Conservation (phyloP, 2,329 filamentous ascomycete genomes). For the Dendryphion nanum region DNA sequence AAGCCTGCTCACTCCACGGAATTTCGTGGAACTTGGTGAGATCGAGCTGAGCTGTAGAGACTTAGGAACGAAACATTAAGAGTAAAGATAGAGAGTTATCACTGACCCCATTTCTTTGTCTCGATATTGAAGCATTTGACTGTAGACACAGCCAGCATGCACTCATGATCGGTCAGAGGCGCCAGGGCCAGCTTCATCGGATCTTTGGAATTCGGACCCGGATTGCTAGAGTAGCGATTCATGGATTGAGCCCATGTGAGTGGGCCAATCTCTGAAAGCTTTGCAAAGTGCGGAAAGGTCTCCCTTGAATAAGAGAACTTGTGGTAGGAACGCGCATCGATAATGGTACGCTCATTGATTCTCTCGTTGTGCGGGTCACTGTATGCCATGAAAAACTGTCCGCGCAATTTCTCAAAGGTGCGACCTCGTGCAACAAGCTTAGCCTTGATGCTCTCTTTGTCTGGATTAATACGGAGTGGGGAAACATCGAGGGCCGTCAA, state of each 20-base stretch:
- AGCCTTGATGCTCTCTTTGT: conserved; percentile 35
- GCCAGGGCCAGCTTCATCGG: conserved; percentile 6
- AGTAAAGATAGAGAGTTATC: too few species aligned
- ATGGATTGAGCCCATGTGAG: conserved; percentile 15
- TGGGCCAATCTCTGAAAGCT: conserved; percentile 7
- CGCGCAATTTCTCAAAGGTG: conserved; percentile 44
- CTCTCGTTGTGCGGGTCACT: conserved; percentile 7
- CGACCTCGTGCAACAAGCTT: conserved; percentile 44
- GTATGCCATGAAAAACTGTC: conserved; percentile 49
- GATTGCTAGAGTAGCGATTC: conserved; percentile 9
- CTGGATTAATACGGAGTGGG: conserved; percentile 41
- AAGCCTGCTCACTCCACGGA: conserved; percentile 65
- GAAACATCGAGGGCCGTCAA: conserved; percentile 39
- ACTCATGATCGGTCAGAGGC: conserved; percentile 14
- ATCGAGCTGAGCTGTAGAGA: conserved; percentile 4
- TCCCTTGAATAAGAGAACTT: conserved; percentile 4
- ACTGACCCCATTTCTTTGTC: conserved; percentile 16
- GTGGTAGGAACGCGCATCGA: conserved; percentile 14
- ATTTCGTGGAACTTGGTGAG: conserved; percentile 40
- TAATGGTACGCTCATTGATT: conserved; percentile 8
- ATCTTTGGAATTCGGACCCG: background rate
- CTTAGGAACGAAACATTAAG: too few species aligned
- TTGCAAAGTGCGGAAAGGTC: conserved; percentile 9
- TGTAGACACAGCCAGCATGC: conserved; percentile 8
- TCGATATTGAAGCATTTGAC: conserved; percentile 16